Base-by-base conservation (phyloP, 768 basidiomycete species). In the Suillus variegatus region DNA sequence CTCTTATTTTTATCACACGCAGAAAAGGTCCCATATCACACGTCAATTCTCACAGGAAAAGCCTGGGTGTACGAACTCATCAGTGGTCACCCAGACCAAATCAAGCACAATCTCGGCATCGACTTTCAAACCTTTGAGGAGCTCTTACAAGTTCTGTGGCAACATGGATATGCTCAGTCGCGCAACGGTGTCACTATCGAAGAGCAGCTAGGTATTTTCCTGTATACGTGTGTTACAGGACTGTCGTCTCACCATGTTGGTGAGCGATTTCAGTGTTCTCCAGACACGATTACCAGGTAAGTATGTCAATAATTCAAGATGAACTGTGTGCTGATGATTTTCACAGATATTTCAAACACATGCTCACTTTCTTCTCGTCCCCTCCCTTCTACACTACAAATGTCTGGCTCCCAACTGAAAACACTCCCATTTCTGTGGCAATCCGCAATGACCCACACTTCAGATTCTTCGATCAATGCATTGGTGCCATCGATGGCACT, bases 21-120 rank as follows among this genome's bases (percentile, higher is more conserved):
- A 32, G 61, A 43, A 62, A 22, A 12, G 5, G 47, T 60, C 12
- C 65, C 62, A 1, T 72, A 74, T 35, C 74, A 74, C 28, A 74
- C 69, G 3, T 74, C 72, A 22, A 66, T 66, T 22, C 68, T 75
- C 9, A 68, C 70, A 3, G 71, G 74, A 13, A 44, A 69, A 47
- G 67, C 25, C 13, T 76, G 72, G 71, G 66, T 75, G 8, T 40
- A 62, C 4, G 72, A 75, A 44, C 66, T 75, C 3, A 60, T 73
- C 9, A 22, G 60, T 61, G 69, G 74, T 14, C 72, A 75, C 66
- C 68, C 66, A 10, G 55, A 72, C 7, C 6, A 6, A 36, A 36
- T 36, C 6, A 36, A 36, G 9, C 35, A 36, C 35, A 36, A 36
- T 36, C 69, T 74, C 32, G 74, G 74, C 6, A 55, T 75, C 41